These are phyloP conservation scores for Rhodotorula sphaerocarpa DNA, from an alignment of 768 basidiomycete species.

Conservation along the genomic window DNA sequence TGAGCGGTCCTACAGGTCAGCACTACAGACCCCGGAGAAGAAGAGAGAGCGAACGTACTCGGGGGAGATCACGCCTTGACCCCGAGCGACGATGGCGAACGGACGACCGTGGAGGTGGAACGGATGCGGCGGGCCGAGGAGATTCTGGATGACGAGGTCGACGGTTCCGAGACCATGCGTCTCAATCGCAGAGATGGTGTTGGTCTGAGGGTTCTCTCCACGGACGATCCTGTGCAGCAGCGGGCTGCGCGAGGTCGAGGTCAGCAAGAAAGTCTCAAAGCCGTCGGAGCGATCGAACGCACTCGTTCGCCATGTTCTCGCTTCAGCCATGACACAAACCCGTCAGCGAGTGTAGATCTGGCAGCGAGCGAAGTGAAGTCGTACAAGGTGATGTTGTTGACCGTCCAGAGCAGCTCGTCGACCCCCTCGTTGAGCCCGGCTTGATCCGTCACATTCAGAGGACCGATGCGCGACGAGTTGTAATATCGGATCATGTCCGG, in stretches of 20 bases:
- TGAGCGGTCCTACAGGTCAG: not conserved
- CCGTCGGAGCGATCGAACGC: too few relatives aligned
- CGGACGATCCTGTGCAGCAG: constrained; percentile 7
- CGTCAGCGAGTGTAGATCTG: too few relatives aligned
- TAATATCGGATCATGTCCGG: not conserved
- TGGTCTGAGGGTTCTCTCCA: not conserved
- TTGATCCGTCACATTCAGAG: too few relatives aligned
- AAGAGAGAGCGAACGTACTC: not conserved
- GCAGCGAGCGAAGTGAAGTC: too few relatives aligned
- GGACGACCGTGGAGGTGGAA: constrained; percentile 6
- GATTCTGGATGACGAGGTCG: constrained; percentile 4
- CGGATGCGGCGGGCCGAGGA: constrained; percentile 8
- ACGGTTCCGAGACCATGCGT: not conserved
- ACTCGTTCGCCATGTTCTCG: constrained; percentile 10
- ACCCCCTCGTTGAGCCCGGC: too few relatives aligned
- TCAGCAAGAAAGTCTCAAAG: not conserved
- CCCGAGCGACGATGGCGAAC: not conserved
- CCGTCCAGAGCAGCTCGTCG: constrained; percentile 3
- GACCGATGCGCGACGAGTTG: not conserved
- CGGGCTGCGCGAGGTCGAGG: not conserved
- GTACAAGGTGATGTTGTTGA: constrained; percentile 7
- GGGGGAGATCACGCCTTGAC: not conserved
- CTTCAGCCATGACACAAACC: too few relatives aligned
- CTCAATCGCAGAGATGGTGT: not conserved
- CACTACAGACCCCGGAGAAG: too few relatives aligned